A percentile compares a stretch with the other conserved stretches of the same genome.
Evolutionary conservation across 352 stramenopile species (phyloP).

Genomic region (Phytopythium chamaehyphon): DNA sequence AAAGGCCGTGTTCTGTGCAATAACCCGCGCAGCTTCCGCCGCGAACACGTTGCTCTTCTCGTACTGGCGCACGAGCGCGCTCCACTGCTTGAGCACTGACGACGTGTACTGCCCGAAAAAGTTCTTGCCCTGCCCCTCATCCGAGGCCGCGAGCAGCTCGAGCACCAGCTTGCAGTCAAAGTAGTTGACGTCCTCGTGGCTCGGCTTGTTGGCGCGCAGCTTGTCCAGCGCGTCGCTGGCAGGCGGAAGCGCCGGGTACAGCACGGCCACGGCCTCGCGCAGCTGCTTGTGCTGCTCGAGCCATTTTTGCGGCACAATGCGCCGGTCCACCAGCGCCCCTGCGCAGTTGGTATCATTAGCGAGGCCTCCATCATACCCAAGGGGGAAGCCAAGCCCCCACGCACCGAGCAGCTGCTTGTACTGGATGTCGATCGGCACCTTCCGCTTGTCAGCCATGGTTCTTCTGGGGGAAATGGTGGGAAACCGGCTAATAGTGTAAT

Average conservation of each 20-base stretch:
- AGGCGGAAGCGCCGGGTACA: slow-evolving; percentile 48
- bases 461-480: not conserved
- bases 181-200: slow-evolving; percentile 59
- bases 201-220: slow-evolving; percentile 41
- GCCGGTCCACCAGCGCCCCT: slow-evolving; percentile 71
- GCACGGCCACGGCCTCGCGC: slow-evolving; percentile 45
- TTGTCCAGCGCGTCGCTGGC: slow-evolving; percentile 40
- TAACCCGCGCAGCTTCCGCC: slow-evolving; percentile 63
- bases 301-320: slow-evolving; percentile 71
- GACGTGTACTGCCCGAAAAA: slow-evolving; percentile 85
- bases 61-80: slow-evolving; percentile 59
- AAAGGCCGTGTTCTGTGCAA: slow-evolving; percentile 71
- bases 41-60: slow-evolving; percentile 80
- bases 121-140: slow-evolving; percentile 58
- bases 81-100: slow-evolving; percentile 66
- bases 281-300: slow-evolving; percentile 61
- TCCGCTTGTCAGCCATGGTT: slow-evolving; percentile 52
- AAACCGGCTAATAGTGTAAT: too few relatives aligned
- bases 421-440: slow-evolving; percentile 74
- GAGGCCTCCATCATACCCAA: not conserved
- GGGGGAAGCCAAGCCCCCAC: not conserved
- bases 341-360: slow-evolving; percentile 1
- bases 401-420: slow-evolving; percentile 77
- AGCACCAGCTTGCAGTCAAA: slow-evolving; percentile 77
- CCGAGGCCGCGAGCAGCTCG: slow-evolving; percentile 49